Evolutionary conservation across 108 stramenopile genomes (phyloP).

Genomic region (Cyclostephanos tholiformis): DNA sequence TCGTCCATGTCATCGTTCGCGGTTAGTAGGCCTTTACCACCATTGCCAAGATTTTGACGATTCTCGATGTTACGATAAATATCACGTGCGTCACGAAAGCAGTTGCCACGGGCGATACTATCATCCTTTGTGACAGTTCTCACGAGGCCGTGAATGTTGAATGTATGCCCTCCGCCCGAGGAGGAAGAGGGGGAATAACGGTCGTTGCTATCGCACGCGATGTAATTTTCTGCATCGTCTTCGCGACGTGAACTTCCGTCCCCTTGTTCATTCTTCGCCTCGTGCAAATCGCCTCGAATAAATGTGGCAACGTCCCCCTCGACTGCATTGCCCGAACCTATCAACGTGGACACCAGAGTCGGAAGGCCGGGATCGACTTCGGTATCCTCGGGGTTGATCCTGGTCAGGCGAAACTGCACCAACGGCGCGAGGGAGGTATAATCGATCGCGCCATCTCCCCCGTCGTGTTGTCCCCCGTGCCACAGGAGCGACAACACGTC

Average conservation of each 20-base stretch:
- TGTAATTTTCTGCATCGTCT: neutral
- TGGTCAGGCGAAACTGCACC: constrained; percentile 18
- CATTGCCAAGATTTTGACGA: neutral
- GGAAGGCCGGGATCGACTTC: neutral
- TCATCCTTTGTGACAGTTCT: neutral
- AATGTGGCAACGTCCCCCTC: too few relatives aligned
- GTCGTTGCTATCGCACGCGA: neutral
- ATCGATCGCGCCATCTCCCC: neutral
- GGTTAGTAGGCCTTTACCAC: neutral
- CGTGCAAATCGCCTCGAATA: neutral
- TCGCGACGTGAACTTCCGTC: neutral
- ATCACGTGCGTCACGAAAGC: neutral
- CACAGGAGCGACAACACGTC: constrained; percentile 25
- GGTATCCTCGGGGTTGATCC: neutral
- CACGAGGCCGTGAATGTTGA: neutral
- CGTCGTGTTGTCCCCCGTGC: neutral
- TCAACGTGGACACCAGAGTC: neutral
- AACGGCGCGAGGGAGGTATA: constrained; percentile 10
- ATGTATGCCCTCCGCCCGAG: neutral
- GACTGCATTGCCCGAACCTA: neutral
- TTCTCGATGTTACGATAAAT: neutral
- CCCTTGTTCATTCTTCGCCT: too few relatives aligned
- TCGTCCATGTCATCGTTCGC: neutral
- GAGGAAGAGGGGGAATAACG: neutral
- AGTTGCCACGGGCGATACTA: neutral